A percentile compares a stretch with the other conserved stretches of the same genome.
phyloP scores from a whole-genome alignment of 2,329 filamentous ascomycete genomes.

The Aureobasidium sp. region DNA sequence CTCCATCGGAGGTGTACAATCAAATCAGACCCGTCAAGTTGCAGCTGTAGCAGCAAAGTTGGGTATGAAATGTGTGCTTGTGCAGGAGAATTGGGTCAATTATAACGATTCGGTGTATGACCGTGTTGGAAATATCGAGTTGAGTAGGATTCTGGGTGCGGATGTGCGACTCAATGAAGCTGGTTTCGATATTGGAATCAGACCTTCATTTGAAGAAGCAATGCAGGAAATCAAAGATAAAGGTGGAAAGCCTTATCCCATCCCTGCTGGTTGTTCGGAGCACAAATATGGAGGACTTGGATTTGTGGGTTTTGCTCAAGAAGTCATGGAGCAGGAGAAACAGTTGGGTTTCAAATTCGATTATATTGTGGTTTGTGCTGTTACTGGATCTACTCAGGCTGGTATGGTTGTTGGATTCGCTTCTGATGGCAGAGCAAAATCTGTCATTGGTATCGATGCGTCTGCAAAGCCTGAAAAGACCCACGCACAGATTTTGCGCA shows the following conservation, averaged over 20 bases:
- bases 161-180: conserved; percentile 68
- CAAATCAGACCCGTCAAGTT: conserved; percentile 42
- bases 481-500: conserved; percentile 70
- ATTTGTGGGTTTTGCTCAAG: conserved; percentile 76
- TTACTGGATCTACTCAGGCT: conserved; percentile 75
- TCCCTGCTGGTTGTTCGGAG: conserved; percentile 76
- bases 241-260: conserved; percentile 74
- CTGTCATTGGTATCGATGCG: conserved; percentile 74
- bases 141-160: conserved; percentile 32
- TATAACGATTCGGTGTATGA: conserved; percentile 20
- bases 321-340: conserved; percentile 70
- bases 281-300: conserved; percentile 76
- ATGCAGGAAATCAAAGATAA: conserved; percentile 56
- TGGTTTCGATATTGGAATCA: conserved; percentile 75
- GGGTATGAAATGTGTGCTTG: conserved; percentile 35
- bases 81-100: conserved; percentile 36
- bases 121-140: conserved; percentile 27
- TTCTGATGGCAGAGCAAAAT: conserved; percentile 49
- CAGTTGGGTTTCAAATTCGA: conserved; percentile 71
- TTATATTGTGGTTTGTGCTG: conserved; percentile 69
- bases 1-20: conserved; percentile 41
- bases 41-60: conserved; percentile 37
- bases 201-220: conserved; percentile 54
- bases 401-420: conserved; percentile 81
- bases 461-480: conserved; percentile 68